A percentile compares a stretch with the other conserved stretches of the same genome.
Conservation (phyloP, 2,329 filamentous ascomycete genomes). For the Ploettnerulaceae sp. region DNA sequence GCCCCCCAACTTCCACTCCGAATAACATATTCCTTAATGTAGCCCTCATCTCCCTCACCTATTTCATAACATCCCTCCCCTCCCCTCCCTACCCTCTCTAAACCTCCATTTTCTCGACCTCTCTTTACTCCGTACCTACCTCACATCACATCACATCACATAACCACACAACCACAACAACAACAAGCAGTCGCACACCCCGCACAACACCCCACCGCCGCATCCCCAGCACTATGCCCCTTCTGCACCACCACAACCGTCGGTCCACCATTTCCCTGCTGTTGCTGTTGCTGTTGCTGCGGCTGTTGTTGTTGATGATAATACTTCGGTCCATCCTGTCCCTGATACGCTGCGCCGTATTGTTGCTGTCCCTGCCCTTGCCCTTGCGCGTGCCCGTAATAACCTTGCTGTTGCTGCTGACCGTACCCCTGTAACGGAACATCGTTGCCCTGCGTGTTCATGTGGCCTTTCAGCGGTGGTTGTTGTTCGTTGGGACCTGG, state of each 20-base stretch:
- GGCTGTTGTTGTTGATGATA: background rate
- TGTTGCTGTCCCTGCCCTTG: background rate
- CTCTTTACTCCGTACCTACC: background rate
- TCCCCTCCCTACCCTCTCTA: background rate
- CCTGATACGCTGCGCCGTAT: background rate
- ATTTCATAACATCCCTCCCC: background rate
- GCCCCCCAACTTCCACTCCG: too few relatives aligned
- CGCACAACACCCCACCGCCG: slow-evolving; percentile 5
- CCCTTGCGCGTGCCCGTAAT: background rate
- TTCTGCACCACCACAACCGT: slow-evolving; percentile 3
- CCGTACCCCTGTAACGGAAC: background rate
- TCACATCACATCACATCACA: background rate
- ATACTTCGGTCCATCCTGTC: background rate
- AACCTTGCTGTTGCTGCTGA: too few relatives aligned
- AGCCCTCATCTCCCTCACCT: too few relatives aligned
- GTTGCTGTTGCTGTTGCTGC: background rate
- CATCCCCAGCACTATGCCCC: background rate
- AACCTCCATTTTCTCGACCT: background rate
- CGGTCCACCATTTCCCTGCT: background rate
- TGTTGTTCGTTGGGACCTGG: background rate
- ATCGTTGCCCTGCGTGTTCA: background rate
- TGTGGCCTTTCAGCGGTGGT: background rate
- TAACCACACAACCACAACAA: slow-evolving; percentile 14
- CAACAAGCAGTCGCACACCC: slow-evolving; percentile 7
- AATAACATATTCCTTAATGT: too few relatives aligned